Base-by-base conservation (phyloP, 176 grass and related monocot species). In the Ampelocalamus luodianensis region DNA sequence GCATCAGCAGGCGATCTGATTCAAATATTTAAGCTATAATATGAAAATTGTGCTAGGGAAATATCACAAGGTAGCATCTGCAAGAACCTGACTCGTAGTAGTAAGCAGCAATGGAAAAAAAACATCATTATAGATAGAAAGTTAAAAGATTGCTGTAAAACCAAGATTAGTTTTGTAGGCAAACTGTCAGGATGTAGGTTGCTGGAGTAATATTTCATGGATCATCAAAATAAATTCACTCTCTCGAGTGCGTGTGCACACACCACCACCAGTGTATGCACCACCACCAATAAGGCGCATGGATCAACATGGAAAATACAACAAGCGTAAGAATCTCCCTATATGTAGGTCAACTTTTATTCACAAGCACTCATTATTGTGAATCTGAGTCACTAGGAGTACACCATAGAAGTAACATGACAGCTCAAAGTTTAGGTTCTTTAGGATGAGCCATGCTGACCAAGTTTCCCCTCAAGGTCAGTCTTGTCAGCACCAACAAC, bases 401-500 rank as follows among this genome's bases (percentile, higher is more conserved):
- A 73, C 76, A 86, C 17, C 32, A 80, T 65, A 27, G 26, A 10
- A 86, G 66, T 80, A 40, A 44, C 8, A 86, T 61, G 51, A 61
- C 67, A 72, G 45, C 59, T 68, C 59, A 75, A 24, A 42, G 60
- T 53, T 80, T 80, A 51, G 49, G 49, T 51, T 4, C 49, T 51
- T 51, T 6, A 69, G 16, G 43, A 38, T 32, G 71, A 71, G 17
- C 83, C 82, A 92, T 94, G 82, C 72, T 85, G 39, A 2, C 67
- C 71, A 86, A 94, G 85, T 42, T 85, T 87, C 43, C 68, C 88
- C 78, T 90, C 90, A 66, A 94, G 87, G 23, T 78, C 81, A 32
- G 65, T 87, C 78, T 90, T 92, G 38, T 94, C 90, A 66, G 93
- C 87, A 68, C 93, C 90, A 5, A 83, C 72, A 46, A 94, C 90